phyloP scores from a whole-genome alignment of 2,329 filamentous ascomycete genomes.

The Beauveria sp. region DNA sequence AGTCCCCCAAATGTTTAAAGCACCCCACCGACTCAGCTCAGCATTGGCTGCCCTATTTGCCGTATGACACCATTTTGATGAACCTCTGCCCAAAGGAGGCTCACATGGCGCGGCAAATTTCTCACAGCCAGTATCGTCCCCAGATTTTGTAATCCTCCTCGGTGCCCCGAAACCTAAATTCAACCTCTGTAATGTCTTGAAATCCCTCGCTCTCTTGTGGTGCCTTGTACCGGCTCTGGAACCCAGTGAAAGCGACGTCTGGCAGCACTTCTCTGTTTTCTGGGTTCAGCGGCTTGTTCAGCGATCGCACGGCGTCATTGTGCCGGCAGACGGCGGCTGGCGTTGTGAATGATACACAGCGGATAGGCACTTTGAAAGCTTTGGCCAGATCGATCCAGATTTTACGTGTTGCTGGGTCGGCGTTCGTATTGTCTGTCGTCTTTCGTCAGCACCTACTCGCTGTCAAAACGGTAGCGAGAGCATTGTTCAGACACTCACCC shows the following conservation, averaged over 20 bases:
- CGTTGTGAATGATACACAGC: slow-evolving; percentile 80
- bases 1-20: background rate
- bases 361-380: slow-evolving; percentile 64
- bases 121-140: slow-evolving; percentile 67
- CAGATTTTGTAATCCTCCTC: slow-evolving; percentile 63
- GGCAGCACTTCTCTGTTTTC: slow-evolving; percentile 70
- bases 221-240: slow-evolving; percentile 62
- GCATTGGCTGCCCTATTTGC: no score
- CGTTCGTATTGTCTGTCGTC: slow-evolving; percentile 83
- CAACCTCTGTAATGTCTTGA: slow-evolving; percentile 64
- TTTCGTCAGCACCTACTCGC: slow-evolving; percentile 6
- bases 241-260: slow-evolving; percentile 71
- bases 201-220: slow-evolving; percentile 75
- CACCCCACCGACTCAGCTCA: background rate
- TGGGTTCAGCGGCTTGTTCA: slow-evolving; percentile 69
- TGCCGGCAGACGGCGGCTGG: slow-evolving; percentile 65
- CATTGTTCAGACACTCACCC: slow-evolving; percentile 45
- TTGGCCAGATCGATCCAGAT: slow-evolving; percentile 71
- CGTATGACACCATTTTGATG: no score
- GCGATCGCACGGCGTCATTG: slow-evolving; percentile 75
- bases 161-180: slow-evolving; percentile 68
- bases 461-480: background rate
- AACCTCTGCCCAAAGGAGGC: background rate
- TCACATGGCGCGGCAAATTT: background rate
- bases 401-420: slow-evolving; percentile 67